These are phyloP conservation scores for Kingdonia uniflora DNA, from an alignment of 164 flowering plant species.

Conservation along the genomic window DNA sequence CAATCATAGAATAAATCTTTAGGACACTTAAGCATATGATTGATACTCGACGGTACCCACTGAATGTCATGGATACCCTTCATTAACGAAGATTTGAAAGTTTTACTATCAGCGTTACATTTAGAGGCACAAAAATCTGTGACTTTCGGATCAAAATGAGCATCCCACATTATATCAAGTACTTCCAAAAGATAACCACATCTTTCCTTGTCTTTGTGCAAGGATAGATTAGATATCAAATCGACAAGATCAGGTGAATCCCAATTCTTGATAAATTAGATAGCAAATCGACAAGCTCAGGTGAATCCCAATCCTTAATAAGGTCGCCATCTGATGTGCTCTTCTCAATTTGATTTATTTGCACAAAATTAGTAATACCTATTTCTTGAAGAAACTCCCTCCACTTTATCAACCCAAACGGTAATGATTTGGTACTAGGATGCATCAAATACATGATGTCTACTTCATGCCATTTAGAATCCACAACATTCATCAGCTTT, in stretches of 20 bases:
- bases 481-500: constrained; percentile 29
- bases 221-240: constrained; percentile 42
- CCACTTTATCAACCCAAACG: constrained; percentile 48
- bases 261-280: constrained; percentile 52
- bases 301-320: too few relatives aligned
- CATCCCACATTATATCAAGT: constrained; percentile 77
- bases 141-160: constrained; percentile 43
- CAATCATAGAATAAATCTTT: constrained; percentile 72
- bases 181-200: constrained; percentile 60
- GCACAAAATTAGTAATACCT: constrained; percentile 83
- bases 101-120: constrained; percentile 20
- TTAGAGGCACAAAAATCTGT: constrained; percentile 25
- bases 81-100: constrained; percentile 54
- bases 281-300: too few relatives aligned
- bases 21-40: constrained; percentile 59
- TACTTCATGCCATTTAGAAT: constrained; percentile 65
- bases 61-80: constrained; percentile 31
- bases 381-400: constrained; percentile 61
- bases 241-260: constrained; percentile 65
- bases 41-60: constrained; percentile 70
- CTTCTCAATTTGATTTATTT: constrained; percentile 44
- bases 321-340: constrained; percentile 18
- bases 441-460: constrained; percentile 54
- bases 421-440: constrained; percentile 27
- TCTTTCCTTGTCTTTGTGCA: constrained; percentile 24